phyloP scores from a whole-genome alignment of 169 alveolate genomes.

The Babesia caballi region DNA sequence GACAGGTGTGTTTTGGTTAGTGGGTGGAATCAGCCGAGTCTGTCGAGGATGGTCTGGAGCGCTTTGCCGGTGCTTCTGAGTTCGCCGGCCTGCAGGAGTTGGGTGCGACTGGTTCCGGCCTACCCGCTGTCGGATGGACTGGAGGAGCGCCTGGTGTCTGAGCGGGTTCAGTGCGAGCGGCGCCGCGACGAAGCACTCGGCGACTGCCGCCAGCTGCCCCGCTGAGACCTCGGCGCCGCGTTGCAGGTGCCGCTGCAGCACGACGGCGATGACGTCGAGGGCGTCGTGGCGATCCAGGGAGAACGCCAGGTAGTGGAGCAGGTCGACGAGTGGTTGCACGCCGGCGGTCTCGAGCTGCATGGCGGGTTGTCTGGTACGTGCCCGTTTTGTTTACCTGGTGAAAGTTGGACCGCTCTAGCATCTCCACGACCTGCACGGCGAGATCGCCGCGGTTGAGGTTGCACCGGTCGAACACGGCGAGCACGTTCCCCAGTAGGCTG shows the following conservation, averaged over 20 bases:
- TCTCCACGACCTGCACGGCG: slow-evolving; percentile 6
- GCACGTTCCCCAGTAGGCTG: slow-evolving; percentile 33
- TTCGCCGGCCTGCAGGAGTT: not conserved
- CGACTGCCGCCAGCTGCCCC: slow-evolving; percentile 30
- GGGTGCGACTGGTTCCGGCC: not conserved
- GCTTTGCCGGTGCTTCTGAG: not conserved
- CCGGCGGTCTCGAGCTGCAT: slow-evolving; percentile 28
- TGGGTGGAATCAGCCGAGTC: not conserved
- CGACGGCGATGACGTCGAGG: slow-evolving; percentile 25
- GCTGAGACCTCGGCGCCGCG: slow-evolving; percentile 14
- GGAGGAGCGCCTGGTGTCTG: slow-evolving; percentile 25
- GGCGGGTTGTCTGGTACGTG: not conserved
- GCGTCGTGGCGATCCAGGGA: slow-evolving; percentile 26
- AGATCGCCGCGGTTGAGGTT: slow-evolving; percentile 40
- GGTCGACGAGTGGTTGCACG: slow-evolving; percentile 14
- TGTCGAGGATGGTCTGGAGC: slow-evolving; percentile 1
- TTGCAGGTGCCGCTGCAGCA: slow-evolving; percentile 15
- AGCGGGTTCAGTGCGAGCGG: slow-evolving; percentile 29
- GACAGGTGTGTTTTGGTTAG: not conserved
- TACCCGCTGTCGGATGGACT: slow-evolving; percentile 24
- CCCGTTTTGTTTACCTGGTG: not conserved
- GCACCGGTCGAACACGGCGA: slow-evolving; percentile 35
- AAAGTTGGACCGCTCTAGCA: slow-evolving; percentile 17
- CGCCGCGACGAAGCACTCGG: slow-evolving; percentile 45
- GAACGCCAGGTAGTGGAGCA: slow-evolving; percentile 45